Conservation (phyloP, 1,284 basidiomycete species). For the Kalmanozyma brasiliensis region DNA sequence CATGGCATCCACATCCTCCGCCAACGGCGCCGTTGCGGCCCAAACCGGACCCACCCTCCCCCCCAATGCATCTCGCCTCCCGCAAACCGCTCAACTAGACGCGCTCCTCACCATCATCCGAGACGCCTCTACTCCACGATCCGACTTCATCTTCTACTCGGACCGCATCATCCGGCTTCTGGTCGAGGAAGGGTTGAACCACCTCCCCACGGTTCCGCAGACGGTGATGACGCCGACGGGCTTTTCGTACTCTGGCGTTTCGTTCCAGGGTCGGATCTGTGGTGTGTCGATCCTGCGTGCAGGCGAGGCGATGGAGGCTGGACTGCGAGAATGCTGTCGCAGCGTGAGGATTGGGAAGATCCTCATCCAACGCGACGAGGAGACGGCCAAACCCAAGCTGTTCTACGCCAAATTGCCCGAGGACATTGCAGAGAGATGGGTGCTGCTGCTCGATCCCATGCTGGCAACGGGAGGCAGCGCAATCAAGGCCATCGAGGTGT, state of each 20-base stretch:
- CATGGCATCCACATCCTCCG: constrained; percentile 21
- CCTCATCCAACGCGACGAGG: constrained; percentile 70
- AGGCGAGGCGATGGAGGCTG: constrained; percentile 72
- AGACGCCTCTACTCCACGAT: constrained; percentile 71
- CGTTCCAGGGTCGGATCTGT: constrained; percentile 63
- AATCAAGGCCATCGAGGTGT: constrained; percentile 94
- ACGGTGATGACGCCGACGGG: constrained; percentile 71
- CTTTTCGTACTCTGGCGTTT: constrained; percentile 73
- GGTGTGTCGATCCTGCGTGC: constrained; percentile 68
- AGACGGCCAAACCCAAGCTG: constrained; percentile 64
- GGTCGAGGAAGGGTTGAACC: constrained; percentile 84
- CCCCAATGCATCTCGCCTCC: constrained; percentile 83
- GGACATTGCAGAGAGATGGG: constrained; percentile 90
- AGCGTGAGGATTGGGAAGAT: constrained; percentile 62
- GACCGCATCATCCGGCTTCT: constrained; percentile 74
- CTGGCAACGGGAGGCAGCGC: constrained; percentile 95
- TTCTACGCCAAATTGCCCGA: constrained; percentile 83
- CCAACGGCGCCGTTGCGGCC: constrained; percentile 17
- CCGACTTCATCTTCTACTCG: constrained; percentile 97
- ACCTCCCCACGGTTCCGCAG: constrained; percentile 75
- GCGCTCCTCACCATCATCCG: constrained; percentile 95
- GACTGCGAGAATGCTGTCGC: constrained; percentile 88
- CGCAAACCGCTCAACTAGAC: constrained; percentile 81
- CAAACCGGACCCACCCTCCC: constrained; percentile 71
- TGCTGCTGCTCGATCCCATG: constrained; percentile 96